phyloP scores from a whole-genome alignment of 768 basidiomycete species.

The Xerocomus brunneocitrinus region DNA sequence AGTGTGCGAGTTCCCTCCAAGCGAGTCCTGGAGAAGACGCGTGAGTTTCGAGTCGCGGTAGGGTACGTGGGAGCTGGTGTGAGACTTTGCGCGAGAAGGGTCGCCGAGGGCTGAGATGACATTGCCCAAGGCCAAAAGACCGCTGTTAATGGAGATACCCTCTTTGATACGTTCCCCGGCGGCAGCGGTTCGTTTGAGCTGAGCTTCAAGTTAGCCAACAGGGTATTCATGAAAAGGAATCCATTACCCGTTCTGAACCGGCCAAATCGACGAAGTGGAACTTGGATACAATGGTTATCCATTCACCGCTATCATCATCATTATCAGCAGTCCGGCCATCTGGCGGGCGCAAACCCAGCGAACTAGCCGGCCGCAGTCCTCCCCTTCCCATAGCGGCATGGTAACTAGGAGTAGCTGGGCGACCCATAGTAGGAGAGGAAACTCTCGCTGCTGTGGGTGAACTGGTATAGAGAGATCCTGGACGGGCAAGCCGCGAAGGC shows the following conservation, averaged over 20 bases:
- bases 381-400: slow-evolving; percentile 69
- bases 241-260: slow-evolving; percentile 82
- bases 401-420: slow-evolving; percentile 78
- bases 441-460: slow-evolving; percentile 41
- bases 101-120: slow-evolving; percentile 98
- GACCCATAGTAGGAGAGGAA: slow-evolving; percentile 73
- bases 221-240: slow-evolving; percentile 4
- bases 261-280: slow-evolving; percentile 99
- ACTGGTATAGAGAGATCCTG: slow-evolving; percentile 67
- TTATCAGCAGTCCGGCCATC: slow-evolving; percentile 36
- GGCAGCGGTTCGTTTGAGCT: slow-evolving; percentile 95
- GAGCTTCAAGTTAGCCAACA: slow-evolving; percentile 19
- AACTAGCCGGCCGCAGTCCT: slow-evolving; percentile 69
- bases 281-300: slow-evolving; percentile 89
- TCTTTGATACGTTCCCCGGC: slow-evolving; percentile 96
- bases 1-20: slow-evolving; percentile 96
- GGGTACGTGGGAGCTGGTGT: slow-evolving; percentile 86
- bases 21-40: slow-evolving; percentile 69
- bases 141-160: slow-evolving; percentile 98
- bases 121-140: slow-evolving; percentile 92
- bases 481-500: slow-evolving; percentile 72
- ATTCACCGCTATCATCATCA: slow-evolving; percentile 73
- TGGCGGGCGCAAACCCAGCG: slow-evolving; percentile 63
- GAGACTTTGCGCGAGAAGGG: slow-evolving; percentile 78
- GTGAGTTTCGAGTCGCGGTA: slow-evolving; percentile 99